Evolutionary conservation across 2,329 filamentous ascomycete species (phyloP), one percentile per base, ranked within the genome.

Genomic region (Fusarium zealandicum): DNA sequence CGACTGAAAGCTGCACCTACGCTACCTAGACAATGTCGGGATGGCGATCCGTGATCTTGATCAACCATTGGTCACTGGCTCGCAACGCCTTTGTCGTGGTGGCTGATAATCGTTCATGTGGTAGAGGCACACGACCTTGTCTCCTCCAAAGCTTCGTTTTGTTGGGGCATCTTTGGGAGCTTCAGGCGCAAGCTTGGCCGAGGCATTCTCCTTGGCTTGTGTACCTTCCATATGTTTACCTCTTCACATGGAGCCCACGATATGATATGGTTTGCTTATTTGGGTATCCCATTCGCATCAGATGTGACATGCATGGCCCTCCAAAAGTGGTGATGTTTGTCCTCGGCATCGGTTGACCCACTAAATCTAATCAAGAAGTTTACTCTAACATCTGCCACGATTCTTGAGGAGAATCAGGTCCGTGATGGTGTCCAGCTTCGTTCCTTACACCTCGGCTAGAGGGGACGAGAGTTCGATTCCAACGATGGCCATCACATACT

Each of bases 301-400:
- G 41, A 36, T 44, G 41, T 18, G 35, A 17, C 30, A 31, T 12
- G 6, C 30, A 31, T 12, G 6, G 18, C 20, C n/a, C 22, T 11
- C 12, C 22, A 49, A 16, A n/a, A 27, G 11, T 50, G 32, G 39
- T 22, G 47, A 22, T 43, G 16, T 22, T 14, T 32, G 18, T 50
- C 32, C 47, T 50, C 39, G 25, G 47, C 47, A 42, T 43, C 38
- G 20, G 36, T 33, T 27, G 17, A 28, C 18, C 44, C 45, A 40
- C 45, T 49, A 49, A 49, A 49, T 37, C 46, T 28, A 49, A 49
- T 33, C 37, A 42, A 49, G 46, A 49, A 41, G 46, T 37, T 42
- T 49, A 49, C 37, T 49, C 45, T n/a, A 30, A 41, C 28, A 41
- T 32, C 36, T 17, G 25, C 27, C 32, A 9, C 12, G 28, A 30